Base-by-base conservation (phyloP, 805 yeast genomes). In the Scheffersomyces spartinae region DNA sequence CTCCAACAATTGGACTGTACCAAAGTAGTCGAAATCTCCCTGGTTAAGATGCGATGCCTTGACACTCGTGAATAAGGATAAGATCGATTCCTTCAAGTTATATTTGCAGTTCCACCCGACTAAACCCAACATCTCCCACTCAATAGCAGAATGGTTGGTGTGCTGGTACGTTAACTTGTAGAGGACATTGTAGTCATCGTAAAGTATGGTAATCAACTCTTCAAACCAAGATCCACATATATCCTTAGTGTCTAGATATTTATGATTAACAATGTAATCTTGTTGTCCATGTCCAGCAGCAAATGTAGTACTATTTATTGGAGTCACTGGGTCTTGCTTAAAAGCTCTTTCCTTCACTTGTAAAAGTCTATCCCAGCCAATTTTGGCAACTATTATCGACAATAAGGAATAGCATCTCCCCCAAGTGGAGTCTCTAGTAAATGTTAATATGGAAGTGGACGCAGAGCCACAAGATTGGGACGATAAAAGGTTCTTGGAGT, bases 281-380 rank as follows among this genome's bases (percentile, higher is more conserved):
- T 23, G 27, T 7, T 22, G 15, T 13, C 7, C 9, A 6, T 8
- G 8, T 22, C 18, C 11, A 9, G 9, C 22, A 6, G 17, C 26
- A 3, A 4, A 9, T 7, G 11, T 15, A 7, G 2, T 9, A 9
- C 25, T 9, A 13, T 12, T n/a, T n/a, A n/a, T n/a, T n/a, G n/a
- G n/a, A n/a, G n/a, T n/a, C n/a, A n/a, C n/a, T n/a, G n/a, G n/a
- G n/a, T n/a, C 20, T 16, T 15, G n/a, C 15, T 20, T 27, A 32
- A 57, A 58, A 2, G 47, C 43, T n/a, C 30, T 25, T 18, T 45
- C 48, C 24, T 53, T 52, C 22, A 54, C 21, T 6, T 30, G 27
- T 20, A 54, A 52, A n/a, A 51, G 26, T 14, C 36, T 39, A 28
- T 58, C 63, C 66, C 66, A 60, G 5, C 65, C 65, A 16, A 47